These are phyloP conservation scores for Yamadazyma spencermartinsiae DNA, from an alignment of 1,139 yeast genomes.

Conservation along the genomic window DNA sequence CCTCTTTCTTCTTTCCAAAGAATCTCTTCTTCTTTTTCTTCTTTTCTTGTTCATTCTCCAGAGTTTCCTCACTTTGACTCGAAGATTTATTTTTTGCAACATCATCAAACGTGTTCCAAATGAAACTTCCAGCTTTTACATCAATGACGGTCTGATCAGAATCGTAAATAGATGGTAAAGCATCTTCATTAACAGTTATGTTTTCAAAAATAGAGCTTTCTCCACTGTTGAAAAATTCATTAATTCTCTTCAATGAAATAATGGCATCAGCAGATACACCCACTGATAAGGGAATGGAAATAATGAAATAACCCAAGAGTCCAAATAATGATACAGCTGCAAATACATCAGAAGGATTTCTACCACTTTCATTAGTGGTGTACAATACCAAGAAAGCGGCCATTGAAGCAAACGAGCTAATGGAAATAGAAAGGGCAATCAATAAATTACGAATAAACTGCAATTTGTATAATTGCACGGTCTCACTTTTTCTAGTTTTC, in stretches of 20 bases:
- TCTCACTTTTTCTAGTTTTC: slow-evolving; percentile 48
- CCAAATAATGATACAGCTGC: slow-evolving; percentile 78
- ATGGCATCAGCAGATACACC: slow-evolving; percentile 71
- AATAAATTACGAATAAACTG: slow-evolving; percentile 58
- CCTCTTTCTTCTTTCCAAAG: slow-evolving; percentile 4
- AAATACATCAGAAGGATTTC: slow-evolving; percentile 72
- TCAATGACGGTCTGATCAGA: slow-evolving; percentile 35
- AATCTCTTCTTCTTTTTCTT: slow-evolving; percentile 11
- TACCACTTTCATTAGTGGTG: slow-evolving; percentile 41
- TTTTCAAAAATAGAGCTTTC: slow-evolving; percentile 32
- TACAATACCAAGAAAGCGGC: slow-evolving; percentile 72
- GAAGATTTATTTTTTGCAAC: slow-evolving; percentile 7
- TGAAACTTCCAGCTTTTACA: slow-evolving; percentile 56
- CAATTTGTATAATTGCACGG: slow-evolving; percentile 48
- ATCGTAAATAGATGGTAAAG: slow-evolving; percentile 4
- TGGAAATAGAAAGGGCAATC: slow-evolving; percentile 56
- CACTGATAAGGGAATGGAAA: slow-evolving; percentile 71
- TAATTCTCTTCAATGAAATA: slow-evolving; percentile 61
- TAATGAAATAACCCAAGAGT: slow-evolving; percentile 48
- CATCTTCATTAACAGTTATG: slow-evolving; percentile 27
- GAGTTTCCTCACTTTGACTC: no score
- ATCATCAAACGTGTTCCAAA: slow-evolving; percentile 52
- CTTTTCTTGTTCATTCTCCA: slow-evolving; percentile 2
- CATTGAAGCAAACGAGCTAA: slow-evolving; percentile 70
- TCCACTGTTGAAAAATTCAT: slow-evolving; percentile 46